Evolutionary conservation across 2,329 filamentous ascomycete genomes (phyloP), one percentile per base, ranked within the genome.

Genomic region (Amauroascus niger): DNA sequence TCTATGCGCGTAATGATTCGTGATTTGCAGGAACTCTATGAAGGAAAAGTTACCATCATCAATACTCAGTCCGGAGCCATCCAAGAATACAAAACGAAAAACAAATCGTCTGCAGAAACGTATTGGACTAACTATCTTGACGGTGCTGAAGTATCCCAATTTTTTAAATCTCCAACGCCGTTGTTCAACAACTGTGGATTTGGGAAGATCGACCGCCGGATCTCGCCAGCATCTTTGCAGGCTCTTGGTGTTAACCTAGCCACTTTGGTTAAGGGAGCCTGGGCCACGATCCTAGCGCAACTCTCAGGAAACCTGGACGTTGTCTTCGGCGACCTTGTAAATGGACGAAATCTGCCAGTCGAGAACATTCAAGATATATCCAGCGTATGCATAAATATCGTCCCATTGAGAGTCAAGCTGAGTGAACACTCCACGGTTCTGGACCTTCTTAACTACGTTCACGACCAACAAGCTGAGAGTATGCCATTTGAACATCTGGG

Each of bases 311-410:
- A 66, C 7, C 66, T 65, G 2, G 79, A 82, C 60, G 75, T 83
- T 45, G 71, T 77, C 4, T 83, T 83, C 58, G 79, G 79, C 49
- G 78, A 80, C 60, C 78, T 82, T 1, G 77, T 80, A n/a, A 78
- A 74, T 49, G 80, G 80, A 0, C 77, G 80, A 48, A 78, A 76
- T 62, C 73, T 78, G 22, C 75, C 74, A 56, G 67, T 79, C 1
- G 64, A 70, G 16, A 67, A 69, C 55, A 72, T 73, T 8, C 76
- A 79, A 54, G 64, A 69, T 48, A 75, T 82, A 54, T 71, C 76
- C 37, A 81, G 80, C 0, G 80, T 80, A 0, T 80, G 78, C 53
- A 81, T 79, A 75, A 79, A 82, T 61, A 80, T 81, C 63, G 72
- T 80, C 0, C 80, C 81, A 1, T 72, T 82, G 33, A 75, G 80